A percentile compares a stretch with the other conserved stretches of the same genome.
These are phyloP conservation scores for Thozetella sp. DNA, from an alignment of 495 filamentous ascomycete species.

Conservation along the genomic window DNA sequence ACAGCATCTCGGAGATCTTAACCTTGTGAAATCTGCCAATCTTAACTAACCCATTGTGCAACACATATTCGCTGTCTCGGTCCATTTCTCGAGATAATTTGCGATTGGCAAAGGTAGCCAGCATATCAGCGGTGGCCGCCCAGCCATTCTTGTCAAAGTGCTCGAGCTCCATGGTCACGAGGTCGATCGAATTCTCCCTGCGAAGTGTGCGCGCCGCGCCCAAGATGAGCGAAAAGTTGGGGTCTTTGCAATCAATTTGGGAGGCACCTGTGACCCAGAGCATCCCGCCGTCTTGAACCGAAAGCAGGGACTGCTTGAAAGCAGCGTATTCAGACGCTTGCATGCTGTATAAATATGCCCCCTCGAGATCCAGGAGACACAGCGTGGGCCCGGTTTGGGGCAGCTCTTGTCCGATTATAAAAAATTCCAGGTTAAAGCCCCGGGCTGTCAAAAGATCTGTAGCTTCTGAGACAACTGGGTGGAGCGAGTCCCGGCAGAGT, in stretches of 20 bases:
- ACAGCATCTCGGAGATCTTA: neutral
- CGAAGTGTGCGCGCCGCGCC: slow-evolving; percentile 10
- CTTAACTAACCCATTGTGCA: slow-evolving; percentile 4
- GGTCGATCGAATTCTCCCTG: slow-evolving; percentile 6
- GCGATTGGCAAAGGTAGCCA: neutral
- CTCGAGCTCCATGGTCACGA: slow-evolving; percentile 9
- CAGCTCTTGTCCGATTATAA: slow-evolving; percentile 5
- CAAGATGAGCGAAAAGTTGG: slow-evolving; percentile 10
- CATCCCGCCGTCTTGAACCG: slow-evolving; percentile 1
- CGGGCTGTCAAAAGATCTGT: neutral
- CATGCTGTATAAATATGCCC: slow-evolving; percentile 17
- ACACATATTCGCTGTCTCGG: slow-evolving; percentile 10
- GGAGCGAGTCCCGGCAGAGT: neutral
- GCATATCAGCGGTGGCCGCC: neutral
- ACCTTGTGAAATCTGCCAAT: slow-evolving; percentile 12
- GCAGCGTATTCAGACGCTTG: slow-evolving; percentile 1
- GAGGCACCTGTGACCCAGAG: slow-evolving; percentile 20
- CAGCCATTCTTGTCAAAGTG: neutral
- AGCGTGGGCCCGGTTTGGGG: slow-evolving; percentile 12
- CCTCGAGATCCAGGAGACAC: slow-evolving; percentile 16
- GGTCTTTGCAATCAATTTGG: slow-evolving; percentile 21
- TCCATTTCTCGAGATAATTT: neutral
- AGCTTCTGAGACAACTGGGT: neutral
- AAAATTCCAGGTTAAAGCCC: neutral
- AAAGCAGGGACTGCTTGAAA: slow-evolving; percentile 11